Base-by-base conservation (phyloP, 345 rosid species). In the Pelargonium nanum region DNA sequence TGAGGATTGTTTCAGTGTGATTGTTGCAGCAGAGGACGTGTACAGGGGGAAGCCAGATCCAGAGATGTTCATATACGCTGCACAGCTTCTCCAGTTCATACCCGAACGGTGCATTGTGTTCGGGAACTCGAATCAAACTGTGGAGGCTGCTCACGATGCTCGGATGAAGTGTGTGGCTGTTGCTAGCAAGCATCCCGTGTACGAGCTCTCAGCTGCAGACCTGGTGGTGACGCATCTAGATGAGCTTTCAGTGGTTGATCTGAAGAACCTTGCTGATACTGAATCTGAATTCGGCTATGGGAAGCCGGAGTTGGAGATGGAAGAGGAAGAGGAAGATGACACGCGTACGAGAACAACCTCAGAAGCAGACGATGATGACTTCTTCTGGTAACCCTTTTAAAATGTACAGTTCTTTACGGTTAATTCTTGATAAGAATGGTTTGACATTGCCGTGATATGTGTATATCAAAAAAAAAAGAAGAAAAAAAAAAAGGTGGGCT, bases 101-200 rank as follows among this genome's bases (percentile, higher is more conserved):
- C 91, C 99, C 0, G 97, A 93, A 61, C 84, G 99, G 8, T 93
- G 99, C 83, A 93, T 93, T 19, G 97, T 93, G 59, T 89, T 89
- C 57, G 97, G 97, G 56, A 93, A 85, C 81, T 87, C 99, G 0
- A 93, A 89, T 59, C 90, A 78, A 74, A 84, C 97, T 0, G 84
- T 89, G 17, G 99, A 93, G 76, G 99, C 99, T 7, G 99, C 97
- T 24, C 97, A 83, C 34, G 99, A 93, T 61, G 94, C 82, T 53
- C 68, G 65, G 77, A 93, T 93, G 99, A 93, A 93, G 78, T 93
- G 97, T 34, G 99, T 93, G 56, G 97, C 94, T 56, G 91, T 93
- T 34, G 96, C 97, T 48, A 89, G 95, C 78, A 89, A 83, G 73
- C 96, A 89, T 70, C 97, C 91, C 0, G 78, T 87, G 56, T 93